These are phyloP conservation scores for Psilocybe mexicana DNA, from an alignment of 1,284 basidiomycete species.

Conservation along the genomic window DNA sequence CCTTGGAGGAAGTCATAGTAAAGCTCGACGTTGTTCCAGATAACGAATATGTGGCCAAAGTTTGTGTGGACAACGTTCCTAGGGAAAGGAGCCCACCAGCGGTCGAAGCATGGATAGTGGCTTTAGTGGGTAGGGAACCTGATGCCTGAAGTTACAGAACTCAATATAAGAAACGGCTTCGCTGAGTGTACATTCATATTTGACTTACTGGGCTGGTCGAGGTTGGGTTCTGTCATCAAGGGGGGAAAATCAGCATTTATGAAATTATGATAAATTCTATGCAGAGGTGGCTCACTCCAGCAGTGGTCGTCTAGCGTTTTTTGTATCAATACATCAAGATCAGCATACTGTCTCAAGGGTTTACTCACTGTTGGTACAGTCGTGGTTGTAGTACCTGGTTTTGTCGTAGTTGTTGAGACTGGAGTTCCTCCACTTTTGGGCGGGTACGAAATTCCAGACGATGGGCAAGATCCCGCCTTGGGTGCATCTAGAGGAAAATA, in stretches of 20 bases:
- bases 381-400: not conserved
- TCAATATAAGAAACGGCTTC: no score
- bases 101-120: conserved; percentile 41
- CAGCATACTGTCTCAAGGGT: not conserved
- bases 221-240: not conserved
- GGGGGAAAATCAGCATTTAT: not conserved
- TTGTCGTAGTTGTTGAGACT: not conserved
- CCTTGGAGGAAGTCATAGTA: conserved; percentile 53
- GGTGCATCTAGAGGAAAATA: conserved; percentile 46
- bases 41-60: conserved; percentile 46
- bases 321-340: not conserved
- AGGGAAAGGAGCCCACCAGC: conserved; percentile 47
- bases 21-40: conserved; percentile 42
- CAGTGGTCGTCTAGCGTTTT: conserved; percentile 3
- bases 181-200: not conserved
- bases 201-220: conserved; percentile 8
- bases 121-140: conserved; percentile 43
- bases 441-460: conserved; percentile 64
- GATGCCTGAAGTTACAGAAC: conserved; percentile 20
- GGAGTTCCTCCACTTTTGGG: conserved; percentile 46
- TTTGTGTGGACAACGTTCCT: conserved; percentile 55
- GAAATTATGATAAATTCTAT: not conserved
- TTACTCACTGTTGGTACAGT: not conserved
- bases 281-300: not conserved
- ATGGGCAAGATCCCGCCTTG: conserved; percentile 49